Conservation (phyloP, 2,329 filamentous ascomycete genomes). For the Nemania sp. region DNA sequence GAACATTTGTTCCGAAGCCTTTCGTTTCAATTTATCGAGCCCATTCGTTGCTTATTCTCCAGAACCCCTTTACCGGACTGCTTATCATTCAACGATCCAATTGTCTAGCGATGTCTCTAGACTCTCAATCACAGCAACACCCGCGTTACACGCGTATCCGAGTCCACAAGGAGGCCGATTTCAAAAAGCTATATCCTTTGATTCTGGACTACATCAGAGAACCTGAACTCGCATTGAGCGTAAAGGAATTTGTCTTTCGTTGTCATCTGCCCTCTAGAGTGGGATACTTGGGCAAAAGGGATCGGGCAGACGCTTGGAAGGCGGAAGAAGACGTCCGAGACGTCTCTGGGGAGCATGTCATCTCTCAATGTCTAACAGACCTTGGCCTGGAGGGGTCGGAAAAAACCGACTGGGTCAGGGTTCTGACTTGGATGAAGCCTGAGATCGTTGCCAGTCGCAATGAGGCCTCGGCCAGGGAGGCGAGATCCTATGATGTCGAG, state of each 20-base stretch:
- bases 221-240: constrained; percentile 4
- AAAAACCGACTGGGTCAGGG: constrained; percentile 4
- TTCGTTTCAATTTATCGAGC: too few relatives aligned
- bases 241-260: constrained; percentile 17
- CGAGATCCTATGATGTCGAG: background rate
- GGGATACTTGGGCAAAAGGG: background rate
- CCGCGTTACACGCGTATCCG: constrained; percentile 7
- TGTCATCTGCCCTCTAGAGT: background rate
- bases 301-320: background rate
- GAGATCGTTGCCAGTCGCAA: constrained; percentile 7
- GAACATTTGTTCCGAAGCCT: too few relatives aligned
- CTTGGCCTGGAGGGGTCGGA: constrained; percentile 8
- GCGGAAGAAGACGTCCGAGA: constrained; percentile 4
- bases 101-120: background rate
- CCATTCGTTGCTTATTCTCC: too few relatives aligned
- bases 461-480: background rate
- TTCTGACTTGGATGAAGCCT: constrained; percentile 16
- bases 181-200: constrained; percentile 8
- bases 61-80: background rate
- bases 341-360: constrained; percentile 9
- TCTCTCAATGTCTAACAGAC: background rate
- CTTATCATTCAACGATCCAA: background rate
- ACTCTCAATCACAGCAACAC: constrained; percentile 1
- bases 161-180: background rate
- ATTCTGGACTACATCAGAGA: constrained; percentile 14